Base-by-base conservation (phyloP, 352 stramenopile genomes). In the Globisporangium nagaii region DNA sequence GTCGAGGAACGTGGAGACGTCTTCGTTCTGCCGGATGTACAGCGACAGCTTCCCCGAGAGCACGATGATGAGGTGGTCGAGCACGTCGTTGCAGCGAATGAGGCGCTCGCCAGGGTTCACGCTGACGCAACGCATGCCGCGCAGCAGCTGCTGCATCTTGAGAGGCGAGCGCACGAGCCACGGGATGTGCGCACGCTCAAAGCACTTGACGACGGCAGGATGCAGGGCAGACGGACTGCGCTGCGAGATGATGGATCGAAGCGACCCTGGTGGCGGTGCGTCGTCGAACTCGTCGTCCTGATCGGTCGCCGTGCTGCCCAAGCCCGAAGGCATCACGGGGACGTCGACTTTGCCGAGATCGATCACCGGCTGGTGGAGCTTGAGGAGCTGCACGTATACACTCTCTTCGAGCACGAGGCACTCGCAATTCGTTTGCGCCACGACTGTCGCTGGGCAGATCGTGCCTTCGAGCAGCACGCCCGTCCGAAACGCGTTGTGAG, bases 351-450 rank as follows among this genome's bases (percentile, higher is more conserved):
- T 45, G 12, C 3, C n/a, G 48, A 85, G 46, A 30, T 85, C 53
- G 8, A 88, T 54, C 2, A 47, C 56, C 4, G 71, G 61, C 5
- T 47, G 30, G 34, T 88, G 75, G 3, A 61, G 50, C 22, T 56
- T 58, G n/a, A 88, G 46, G 17, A 80, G 35, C 4, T 66, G 43
- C 1, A 44, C 11, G 53, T 86, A 88, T 8, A 62, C 24, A 10
- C 34, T 65, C 40, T 85, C 71, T 27, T 85, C 73, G 4, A 88
- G 31, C 3, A 86, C 36, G 4, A 88, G 32, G 27, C 72, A 68
- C 41, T 81, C 63, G 43, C 75, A 85, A 41, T 83, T 61, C 0
- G 75, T 82, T 32, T 86, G 73, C 25, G 75, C 78, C 2, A 84
- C 44, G 27, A 85, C 61, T 0, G 75, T 85, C 7, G 73, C 73